phyloP scores from a whole-genome alignment of 2,329 filamentous ascomycete genomes.

The Helicocarpus griseus region DNA sequence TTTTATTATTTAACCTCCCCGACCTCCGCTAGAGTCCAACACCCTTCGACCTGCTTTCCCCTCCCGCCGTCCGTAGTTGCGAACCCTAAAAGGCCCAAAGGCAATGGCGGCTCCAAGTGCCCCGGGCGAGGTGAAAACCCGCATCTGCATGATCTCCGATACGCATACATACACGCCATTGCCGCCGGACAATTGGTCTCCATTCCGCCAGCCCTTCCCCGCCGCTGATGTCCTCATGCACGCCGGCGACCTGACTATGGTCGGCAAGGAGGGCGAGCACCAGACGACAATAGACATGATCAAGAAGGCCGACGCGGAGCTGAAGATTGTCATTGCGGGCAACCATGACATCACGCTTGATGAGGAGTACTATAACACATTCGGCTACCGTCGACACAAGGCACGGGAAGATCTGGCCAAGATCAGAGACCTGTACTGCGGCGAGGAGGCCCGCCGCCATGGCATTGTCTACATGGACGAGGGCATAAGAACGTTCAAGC shows the following conservation, averaged over 20 bases:
- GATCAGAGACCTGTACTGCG: slow-evolving; percentile 40
- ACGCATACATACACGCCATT: slow-evolving; percentile 27
- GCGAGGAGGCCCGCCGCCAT: slow-evolving; percentile 32
- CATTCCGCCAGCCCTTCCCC: slow-evolving; percentile 38
- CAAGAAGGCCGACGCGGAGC: slow-evolving; percentile 38
- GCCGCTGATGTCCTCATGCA: slow-evolving; percentile 46
- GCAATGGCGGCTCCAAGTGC: neutral
- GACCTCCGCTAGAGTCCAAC: too few relatives aligned
- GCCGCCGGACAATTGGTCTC: slow-evolving; percentile 13
- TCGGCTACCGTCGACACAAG: slow-evolving; percentile 19
- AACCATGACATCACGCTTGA: slow-evolving; percentile 55
- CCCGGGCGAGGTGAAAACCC: slow-evolving; percentile 24
- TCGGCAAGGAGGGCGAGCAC: slow-evolving; percentile 41
- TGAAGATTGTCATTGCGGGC: slow-evolving; percentile 54
- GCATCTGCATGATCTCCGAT: slow-evolving; percentile 35
- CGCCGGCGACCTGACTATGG: slow-evolving; percentile 49
- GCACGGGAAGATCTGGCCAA: slow-evolving; percentile 15
- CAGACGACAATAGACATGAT: slow-evolving; percentile 39
- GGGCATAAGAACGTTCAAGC: slow-evolving; percentile 37
- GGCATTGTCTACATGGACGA: slow-evolving; percentile 50
- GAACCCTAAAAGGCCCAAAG: neutral
- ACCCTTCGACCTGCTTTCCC: too few relatives aligned
- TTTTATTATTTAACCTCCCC: too few relatives aligned
- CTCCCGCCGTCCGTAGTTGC: neutral
- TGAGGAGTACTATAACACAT: slow-evolving; percentile 34